Percentiles rank a stretch among this genome's conserved stretches.
These are phyloP conservation scores for Prunus fruticosa DNA, from an alignment of 306 rosid species.

Conservation along the genomic window DNA sequence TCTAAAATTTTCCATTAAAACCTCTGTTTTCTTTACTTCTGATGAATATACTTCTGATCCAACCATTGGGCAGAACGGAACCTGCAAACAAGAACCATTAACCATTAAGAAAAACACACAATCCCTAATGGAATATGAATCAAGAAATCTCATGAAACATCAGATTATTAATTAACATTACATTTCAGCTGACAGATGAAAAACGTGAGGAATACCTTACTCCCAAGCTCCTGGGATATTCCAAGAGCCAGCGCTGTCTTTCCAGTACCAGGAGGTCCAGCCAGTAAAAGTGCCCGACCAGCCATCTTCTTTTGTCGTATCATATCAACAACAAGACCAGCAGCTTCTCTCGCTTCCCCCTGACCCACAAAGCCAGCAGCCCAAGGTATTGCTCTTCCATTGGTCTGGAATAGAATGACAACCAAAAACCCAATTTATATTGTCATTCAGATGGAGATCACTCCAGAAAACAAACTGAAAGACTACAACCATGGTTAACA, in stretches of 20 bases:
- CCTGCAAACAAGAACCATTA: slow-evolving; percentile 34
- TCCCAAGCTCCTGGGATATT: slow-evolving; percentile 92
- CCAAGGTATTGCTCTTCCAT: slow-evolving; percentile 71
- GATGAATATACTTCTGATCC: slow-evolving; percentile 96
- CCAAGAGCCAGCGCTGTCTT: slow-evolving; percentile 98
- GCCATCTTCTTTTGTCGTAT: slow-evolving; percentile 98
- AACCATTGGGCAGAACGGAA: slow-evolving; percentile 97
- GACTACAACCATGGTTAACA: not conserved
- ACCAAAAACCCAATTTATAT: not conserved
- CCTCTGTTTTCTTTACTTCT: slow-evolving; percentile 96
- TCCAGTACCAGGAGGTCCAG: slow-evolving; percentile 98
- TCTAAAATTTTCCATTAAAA: slow-evolving; percentile 89
- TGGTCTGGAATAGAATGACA: slow-evolving; percentile 40
- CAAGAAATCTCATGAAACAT: not conserved
- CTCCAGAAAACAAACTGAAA: not conserved
- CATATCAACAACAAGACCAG: slow-evolving; percentile 93
- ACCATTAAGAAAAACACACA: not conserved
- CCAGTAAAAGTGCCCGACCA: slow-evolving; percentile 89
- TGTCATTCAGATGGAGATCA: slow-evolving; percentile 5
- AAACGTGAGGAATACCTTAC: slow-evolving; percentile 60
- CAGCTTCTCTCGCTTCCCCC: slow-evolving; percentile 90
- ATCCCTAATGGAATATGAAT: not conserved
- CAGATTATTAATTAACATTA: not conserved
- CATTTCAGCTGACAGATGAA: not conserved
- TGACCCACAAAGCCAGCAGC: slow-evolving; percentile 97